phyloP scores from a whole-genome alignment of 73 alveolate species.

The Tetrahymena thermophila region DNA sequence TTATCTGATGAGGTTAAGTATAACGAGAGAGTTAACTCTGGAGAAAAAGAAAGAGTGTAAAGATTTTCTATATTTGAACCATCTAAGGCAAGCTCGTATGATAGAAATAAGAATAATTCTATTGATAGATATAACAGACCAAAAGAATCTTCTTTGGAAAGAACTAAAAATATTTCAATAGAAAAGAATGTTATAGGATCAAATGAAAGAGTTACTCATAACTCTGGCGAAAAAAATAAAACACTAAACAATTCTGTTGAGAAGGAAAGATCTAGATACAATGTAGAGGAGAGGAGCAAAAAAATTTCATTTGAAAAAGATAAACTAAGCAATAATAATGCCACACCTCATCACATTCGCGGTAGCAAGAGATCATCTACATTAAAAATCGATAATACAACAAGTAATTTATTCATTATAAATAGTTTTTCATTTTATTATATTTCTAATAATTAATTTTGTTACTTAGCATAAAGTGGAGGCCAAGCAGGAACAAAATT shows the following conservation, averaged over 20 bases:
- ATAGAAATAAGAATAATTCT: not conserved
- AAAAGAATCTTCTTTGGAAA: not conserved
- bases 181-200: not conserved
- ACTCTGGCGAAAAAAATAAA: not conserved
- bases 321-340: not conserved
- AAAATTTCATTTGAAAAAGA: not conserved
- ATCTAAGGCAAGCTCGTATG: not conserved
- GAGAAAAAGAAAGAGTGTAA: not conserved
- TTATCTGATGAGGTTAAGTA: not conserved
- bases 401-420: not conserved
- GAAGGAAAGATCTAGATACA: not conserved
- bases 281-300: not conserved
- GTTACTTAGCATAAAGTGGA: not conserved
- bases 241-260: not conserved
- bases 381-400: not conserved
- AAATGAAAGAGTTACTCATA: not conserved
- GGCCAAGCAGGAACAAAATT: not conserved
- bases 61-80: not conserved
- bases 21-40: not conserved
- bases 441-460: not conserved
- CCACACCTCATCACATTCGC: not conserved
- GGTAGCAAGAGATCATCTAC: not conserved
- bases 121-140: not conserved
- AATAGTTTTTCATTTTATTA: not conserved
- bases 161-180: not conserved